Percentiles rank a stretch among this genome's conserved stretches.
These are phyloP conservation scores for Phialocephala sp. DNA, from an alignment of 2,329 filamentous ascomycete genomes.

Conservation along the genomic window DNA sequence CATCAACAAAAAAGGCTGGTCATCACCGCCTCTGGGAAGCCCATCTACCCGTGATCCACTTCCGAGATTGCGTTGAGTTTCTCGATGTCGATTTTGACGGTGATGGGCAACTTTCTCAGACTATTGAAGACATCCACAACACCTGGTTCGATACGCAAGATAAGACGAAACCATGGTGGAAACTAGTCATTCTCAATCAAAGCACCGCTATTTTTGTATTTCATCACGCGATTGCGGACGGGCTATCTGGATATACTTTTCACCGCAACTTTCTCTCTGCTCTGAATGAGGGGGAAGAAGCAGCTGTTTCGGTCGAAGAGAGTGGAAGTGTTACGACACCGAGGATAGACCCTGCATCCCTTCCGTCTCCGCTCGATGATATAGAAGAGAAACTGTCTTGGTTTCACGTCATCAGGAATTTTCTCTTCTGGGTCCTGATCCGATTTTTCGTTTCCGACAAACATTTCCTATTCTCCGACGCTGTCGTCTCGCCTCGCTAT, in stretches of 20 bases:
- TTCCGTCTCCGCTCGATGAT: constrained; percentile 19
- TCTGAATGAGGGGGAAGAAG: neutral
- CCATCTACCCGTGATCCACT: constrained; percentile 16
- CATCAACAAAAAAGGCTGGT: constrained; percentile 19
- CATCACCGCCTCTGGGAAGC: constrained; percentile 28
- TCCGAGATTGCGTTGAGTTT: constrained; percentile 27
- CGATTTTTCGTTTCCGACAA: constrained; percentile 26
- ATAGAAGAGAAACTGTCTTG: constrained; percentile 23
- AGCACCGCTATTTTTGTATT: constrained; percentile 19
- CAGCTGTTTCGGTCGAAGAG: neutral
- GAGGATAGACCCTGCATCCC: constrained; percentile 11
- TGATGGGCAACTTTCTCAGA: constrained; percentile 2
- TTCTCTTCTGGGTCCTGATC: constrained; percentile 25
- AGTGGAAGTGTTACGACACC: constrained; percentile 1
- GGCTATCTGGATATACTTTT: constrained; percentile 27
- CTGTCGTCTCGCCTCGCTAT: constrained; percentile 14
- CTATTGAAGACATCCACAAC: constrained; percentile 26
- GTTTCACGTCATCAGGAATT: constrained; percentile 19
- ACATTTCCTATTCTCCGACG: constrained; percentile 30
- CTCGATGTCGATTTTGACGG: constrained; percentile 9
- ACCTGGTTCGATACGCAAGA: constrained; percentile 29
- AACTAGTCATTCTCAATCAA: constrained; percentile 20
- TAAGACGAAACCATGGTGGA: constrained; percentile 29
- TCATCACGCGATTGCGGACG: constrained; percentile 28
- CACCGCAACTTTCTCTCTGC: constrained; percentile 23